Conservation (phyloP, 257 asterid genomes). For the Fraxinus anomala region DNA sequence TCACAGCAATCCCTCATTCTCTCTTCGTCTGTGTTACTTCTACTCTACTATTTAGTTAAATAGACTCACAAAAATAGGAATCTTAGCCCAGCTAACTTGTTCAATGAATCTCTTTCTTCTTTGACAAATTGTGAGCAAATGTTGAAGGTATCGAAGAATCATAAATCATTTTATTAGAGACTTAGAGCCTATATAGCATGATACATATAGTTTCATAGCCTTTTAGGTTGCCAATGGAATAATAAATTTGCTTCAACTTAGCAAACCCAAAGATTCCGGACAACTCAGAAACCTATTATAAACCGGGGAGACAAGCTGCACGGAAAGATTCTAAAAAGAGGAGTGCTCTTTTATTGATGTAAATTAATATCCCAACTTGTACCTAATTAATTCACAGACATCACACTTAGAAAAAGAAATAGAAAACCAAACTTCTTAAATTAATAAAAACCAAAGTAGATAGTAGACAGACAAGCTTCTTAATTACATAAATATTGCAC, state of each 20-base stretch:
- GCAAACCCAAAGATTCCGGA: background rate
- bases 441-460: background rate
- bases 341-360: background rate
- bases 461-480: background rate
- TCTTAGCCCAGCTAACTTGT: no score
- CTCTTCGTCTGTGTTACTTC: no score
- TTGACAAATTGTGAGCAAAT: no score
- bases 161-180: no score
- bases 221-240: no score
- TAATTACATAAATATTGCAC: background rate
- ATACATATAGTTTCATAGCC: no score
- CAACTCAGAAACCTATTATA: background rate
- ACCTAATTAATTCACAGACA: background rate
- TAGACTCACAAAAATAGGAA: no score
- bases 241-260: background rate
- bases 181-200: no score
- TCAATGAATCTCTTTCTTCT: no score
- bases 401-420: background rate
- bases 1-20: no score
- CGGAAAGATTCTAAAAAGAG: background rate
- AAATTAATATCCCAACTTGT: background rate
- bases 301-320: background rate
- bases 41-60: no score
- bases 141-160: no score
- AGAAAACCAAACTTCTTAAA: background rate